Base-by-base conservation (phyloP, 1,284 basidiomycete species). In the Fomes fomentarius region DNA sequence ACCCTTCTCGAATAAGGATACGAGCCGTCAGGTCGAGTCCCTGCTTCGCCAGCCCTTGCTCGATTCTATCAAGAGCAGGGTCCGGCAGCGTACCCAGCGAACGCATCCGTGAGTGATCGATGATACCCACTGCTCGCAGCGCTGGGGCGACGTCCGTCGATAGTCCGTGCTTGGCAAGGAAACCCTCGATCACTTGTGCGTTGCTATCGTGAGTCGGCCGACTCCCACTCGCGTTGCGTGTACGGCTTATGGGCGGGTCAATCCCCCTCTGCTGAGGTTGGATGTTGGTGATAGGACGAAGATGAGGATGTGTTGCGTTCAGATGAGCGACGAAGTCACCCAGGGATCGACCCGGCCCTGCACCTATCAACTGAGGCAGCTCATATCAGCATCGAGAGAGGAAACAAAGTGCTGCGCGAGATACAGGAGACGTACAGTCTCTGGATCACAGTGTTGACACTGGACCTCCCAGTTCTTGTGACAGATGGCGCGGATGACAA, bases 91-190 rank as follows among this genome's bases (percentile, higher is more conserved):
- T 15, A 15, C 53, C 53, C 9, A 47, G 28, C 17, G 24, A 34
- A 17, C 35, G 30, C 22, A 48, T 48, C 3, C 50, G 40, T 2
- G 10, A 15, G 15, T 30, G n/a, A 28, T 54, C 47, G 15, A 24
- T 24, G 43, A 54, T 46, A 15, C 53, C 53, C 17, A 50, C 37
- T 2, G 42, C 28, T 9, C 25, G 30, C 3, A 54, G 33, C 9
- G 33, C n/a, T 12, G 11, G 37, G 14, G 31, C 53, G 25, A 54
- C 11, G 19, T 17, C n/a, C 1, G 43, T 4, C 10, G 43, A 34
- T 7, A 54, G 47, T 14, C 47, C 47, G 12, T 41, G n/a, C 25
- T 45, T 37, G 4, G 25, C 24, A 4, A 54, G 53, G 38, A 54
- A 54, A 1, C 35, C 15, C 35, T 33, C 26, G n/a, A 39, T 10